Conservation (phyloP, 345 rosid species). For the Brassica incana region DNA sequence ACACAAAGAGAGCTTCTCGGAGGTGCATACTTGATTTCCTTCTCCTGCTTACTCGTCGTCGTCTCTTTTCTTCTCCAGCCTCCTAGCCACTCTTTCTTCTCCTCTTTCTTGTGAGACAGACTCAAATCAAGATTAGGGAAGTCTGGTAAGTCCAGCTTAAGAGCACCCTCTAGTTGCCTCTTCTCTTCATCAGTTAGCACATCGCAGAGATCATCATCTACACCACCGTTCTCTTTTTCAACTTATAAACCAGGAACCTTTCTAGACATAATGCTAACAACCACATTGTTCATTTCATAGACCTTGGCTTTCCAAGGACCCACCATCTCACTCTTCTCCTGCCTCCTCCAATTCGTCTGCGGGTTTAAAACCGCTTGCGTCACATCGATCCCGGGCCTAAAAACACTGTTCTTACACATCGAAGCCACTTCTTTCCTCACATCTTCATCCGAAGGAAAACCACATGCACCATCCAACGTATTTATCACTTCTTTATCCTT, state of each 20-base stretch:
- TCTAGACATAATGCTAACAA: constrained; percentile 90
- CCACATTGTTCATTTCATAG: constrained; percentile 97
- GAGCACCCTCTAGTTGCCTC: constrained; percentile 84
- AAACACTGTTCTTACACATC: constrained; percentile 87
- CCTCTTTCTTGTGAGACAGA: constrained; percentile 39
- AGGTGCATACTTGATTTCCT: constrained; percentile 57
- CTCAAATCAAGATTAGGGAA: constrained; percentile 48
- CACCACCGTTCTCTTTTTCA: constrained; percentile 82
- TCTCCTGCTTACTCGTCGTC: constrained; percentile 51
- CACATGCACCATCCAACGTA: constrained; percentile 88
- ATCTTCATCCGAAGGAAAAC: constrained; percentile 81
- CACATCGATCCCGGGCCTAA: constrained; percentile 95
- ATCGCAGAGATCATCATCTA: constrained; percentile 56
- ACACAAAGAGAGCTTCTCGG: constrained; percentile 83
- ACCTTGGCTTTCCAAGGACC: constrained; percentile 93
- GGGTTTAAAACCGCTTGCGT: constrained; percentile 86
- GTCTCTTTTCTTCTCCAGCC: constrained; percentile 81
- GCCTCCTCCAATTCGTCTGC: constrained; percentile 91
- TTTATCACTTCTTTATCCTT: constrained; percentile 94
- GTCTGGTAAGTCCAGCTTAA: constrained; percentile 76
- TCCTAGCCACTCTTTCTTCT: constrained; percentile 96
- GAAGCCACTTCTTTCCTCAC: constrained; percentile 82
- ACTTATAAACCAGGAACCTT: constrained; percentile 79
- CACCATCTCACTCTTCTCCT: constrained; percentile 87
- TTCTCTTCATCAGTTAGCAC: constrained; percentile 84